phyloP scores from a whole-genome alignment of 345 rosid genomes.

The Zanthoxylum bungeanum region DNA sequence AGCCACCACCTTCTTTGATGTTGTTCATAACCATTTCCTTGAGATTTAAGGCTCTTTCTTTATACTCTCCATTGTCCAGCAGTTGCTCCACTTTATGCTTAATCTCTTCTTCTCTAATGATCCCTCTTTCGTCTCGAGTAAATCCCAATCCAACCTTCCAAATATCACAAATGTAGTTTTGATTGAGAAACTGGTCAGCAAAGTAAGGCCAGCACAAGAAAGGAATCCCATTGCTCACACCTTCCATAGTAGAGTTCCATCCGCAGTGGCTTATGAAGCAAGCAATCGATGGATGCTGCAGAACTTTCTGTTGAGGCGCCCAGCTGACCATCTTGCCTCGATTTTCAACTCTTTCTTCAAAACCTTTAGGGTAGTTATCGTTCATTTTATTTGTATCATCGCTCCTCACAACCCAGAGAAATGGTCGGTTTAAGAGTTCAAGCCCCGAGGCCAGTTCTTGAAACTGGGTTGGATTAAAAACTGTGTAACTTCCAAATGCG shows the following conservation, averaged over 20 bases:
- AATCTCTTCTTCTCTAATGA: slow-evolving; percentile 24
- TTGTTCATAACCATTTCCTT: slow-evolving; percentile 15
- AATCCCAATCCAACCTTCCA: slow-evolving; percentile 53
- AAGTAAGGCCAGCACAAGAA: slow-evolving; percentile 55
- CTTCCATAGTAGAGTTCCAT: slow-evolving; percentile 69
- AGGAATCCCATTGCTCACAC: slow-evolving; percentile 47
- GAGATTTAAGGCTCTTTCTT: slow-evolving; percentile 18
- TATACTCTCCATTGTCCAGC: slow-evolving; percentile 21
- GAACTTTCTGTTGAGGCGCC: slow-evolving; percentile 43
- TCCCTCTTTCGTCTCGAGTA: slow-evolving; percentile 24
- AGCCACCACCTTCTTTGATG: slow-evolving; percentile 24
- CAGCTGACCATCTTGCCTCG: slow-evolving; percentile 29
- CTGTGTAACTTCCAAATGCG: slow-evolving; percentile 41
- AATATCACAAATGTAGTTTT: slow-evolving; percentile 35
- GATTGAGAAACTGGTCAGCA: slow-evolving; percentile 44
- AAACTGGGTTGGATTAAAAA: slow-evolving; percentile 20
- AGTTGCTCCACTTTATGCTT: slow-evolving; percentile 29
- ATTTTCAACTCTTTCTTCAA: neutral
- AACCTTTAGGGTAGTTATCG: slow-evolving; percentile 14
- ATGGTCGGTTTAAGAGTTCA: slow-evolving; percentile 17
- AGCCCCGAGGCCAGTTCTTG: slow-evolving; percentile 37
- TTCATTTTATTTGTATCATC: slow-evolving; percentile 11
- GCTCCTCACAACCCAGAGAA: slow-evolving; percentile 18
- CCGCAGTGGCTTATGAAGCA: slow-evolving; percentile 61
- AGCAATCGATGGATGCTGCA: slow-evolving; percentile 32